phyloP scores from a whole-genome alignment of 2,329 filamentous ascomycete species.

The Epichloe brachyelytri region DNA sequence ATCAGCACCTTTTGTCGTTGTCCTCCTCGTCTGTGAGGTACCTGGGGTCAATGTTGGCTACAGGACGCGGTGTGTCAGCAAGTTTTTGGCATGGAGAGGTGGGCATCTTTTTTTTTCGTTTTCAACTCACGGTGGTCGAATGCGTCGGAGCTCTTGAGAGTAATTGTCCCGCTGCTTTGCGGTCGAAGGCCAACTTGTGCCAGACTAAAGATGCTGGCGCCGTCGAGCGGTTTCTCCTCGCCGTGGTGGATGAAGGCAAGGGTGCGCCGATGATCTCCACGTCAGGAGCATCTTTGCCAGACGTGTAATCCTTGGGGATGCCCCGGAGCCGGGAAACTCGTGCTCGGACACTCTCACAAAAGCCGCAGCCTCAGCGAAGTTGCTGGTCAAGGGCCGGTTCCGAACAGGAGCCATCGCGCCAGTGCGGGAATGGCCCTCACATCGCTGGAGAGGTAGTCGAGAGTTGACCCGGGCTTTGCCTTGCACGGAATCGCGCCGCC shows the following conservation, averaged over 20 bases:
- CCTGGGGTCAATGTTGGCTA: constrained; percentile 11
- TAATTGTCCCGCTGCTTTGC: constrained; percentile 9
- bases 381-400: constrained; percentile 9
- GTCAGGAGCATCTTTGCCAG: constrained; percentile 8
- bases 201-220: constrained; percentile 6
- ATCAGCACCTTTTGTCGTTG: constrained; percentile 11
- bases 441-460: constrained; percentile 8
- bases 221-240: constrained; percentile 6
- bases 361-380: constrained; percentile 9
- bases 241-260: constrained; percentile 10
- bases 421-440: constrained; percentile 8
- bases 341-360: constrained; percentile 10
- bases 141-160: constrained; percentile 7
- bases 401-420: constrained; percentile 8
- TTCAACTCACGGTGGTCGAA: constrained; percentile 10
- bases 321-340: constrained; percentile 1
- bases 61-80: background rate
- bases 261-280: constrained; percentile 9
- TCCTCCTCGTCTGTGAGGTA: constrained; percentile 10
- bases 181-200: constrained; percentile 7
- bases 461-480: constrained; percentile 6
- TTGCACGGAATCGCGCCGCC: constrained; percentile 7
- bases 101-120: too few species aligned
- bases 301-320: constrained; percentile 8
- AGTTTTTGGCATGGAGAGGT: background rate